Conservation (phyloP, 2,329 filamentous ascomycete species). For the Ceratocystis cubensis region DNA sequence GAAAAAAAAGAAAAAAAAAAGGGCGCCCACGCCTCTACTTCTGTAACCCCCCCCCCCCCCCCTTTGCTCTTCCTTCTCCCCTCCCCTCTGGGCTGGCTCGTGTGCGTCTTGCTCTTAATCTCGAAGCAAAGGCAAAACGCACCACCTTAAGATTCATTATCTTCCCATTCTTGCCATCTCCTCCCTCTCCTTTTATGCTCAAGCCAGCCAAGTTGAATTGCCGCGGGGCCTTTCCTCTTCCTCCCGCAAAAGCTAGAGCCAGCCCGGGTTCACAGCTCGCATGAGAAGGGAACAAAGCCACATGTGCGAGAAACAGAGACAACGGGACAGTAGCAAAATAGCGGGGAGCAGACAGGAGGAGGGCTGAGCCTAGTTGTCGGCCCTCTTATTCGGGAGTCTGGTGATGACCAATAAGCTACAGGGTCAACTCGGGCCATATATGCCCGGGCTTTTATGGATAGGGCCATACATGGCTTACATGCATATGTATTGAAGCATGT, state of each 20-base stretch:
- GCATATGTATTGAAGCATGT: neutral
- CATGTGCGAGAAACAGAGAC: neutral
- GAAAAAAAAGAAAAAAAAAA: neutral
- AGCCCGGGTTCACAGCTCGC: neutral
- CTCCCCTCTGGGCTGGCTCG: neutral
- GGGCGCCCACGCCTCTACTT: neutral
- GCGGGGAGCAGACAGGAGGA: neutral
- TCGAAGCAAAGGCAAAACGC: neutral
- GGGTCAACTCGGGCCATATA: neutral
- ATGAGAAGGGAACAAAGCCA: neutral
- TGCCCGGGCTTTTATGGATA: neutral
- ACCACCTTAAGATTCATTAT: neutral
- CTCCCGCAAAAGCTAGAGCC: constrained; percentile 5
- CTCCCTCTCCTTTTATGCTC: neutral
- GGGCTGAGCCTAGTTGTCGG: neutral
- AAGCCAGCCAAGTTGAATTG: too few relatives aligned
- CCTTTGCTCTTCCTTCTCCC: too few relatives aligned
- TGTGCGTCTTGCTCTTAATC: neutral
- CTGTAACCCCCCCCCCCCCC: neutral
- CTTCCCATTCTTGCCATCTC: neutral
- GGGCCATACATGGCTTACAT: neutral
- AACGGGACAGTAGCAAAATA: neutral
- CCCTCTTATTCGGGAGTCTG: neutral
- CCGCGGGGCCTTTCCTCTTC: neutral
- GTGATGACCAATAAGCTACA: neutral